Evolutionary conservation across 148 eudicot species (phyloP).

Genomic region (Salicornia ramosissima): DNA sequence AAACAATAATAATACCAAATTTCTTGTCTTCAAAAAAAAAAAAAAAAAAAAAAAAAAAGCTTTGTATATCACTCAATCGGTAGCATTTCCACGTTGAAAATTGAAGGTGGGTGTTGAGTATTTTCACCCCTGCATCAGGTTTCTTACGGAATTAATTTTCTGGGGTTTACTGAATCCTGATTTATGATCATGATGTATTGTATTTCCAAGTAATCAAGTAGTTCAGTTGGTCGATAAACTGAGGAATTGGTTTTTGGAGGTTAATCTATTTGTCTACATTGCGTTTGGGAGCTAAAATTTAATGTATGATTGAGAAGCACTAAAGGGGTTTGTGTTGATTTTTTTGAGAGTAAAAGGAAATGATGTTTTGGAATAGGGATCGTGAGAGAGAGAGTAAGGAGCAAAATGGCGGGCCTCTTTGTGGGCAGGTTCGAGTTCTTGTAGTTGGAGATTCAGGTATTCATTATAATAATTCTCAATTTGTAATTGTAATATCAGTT

Average conservation of each 20-base stretch:
- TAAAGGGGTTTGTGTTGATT: conserved; percentile 10
- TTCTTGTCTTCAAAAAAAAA: too few relatives aligned
- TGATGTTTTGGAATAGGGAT: conserved; percentile 82
- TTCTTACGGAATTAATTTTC: neutral
- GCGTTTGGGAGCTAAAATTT: conserved; percentile 18
- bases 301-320: conserved; percentile 1
- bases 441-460: conserved; percentile 92
- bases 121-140: neutral
- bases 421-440: conserved; percentile 88
- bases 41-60: too few relatives aligned
- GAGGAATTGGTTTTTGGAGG: neutral
- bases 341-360: conserved; percentile 4
- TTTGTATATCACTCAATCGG: too few relatives aligned
- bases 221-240: neutral
- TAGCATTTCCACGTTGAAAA: too few relatives aligned
- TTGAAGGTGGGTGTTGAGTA: conserved; percentile 7
- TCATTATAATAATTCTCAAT: neutral
- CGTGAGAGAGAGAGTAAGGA: conserved; percentile 62
- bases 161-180: neutral
- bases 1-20: too few relatives aligned
- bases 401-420: conserved; percentile 60
- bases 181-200: neutral
- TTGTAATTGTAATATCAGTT: neutral
- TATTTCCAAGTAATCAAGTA: too few relatives aligned
- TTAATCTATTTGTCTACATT: neutral